These are phyloP conservation scores for Capronia epimyces DNA, from an alignment of 2,329 filamentous ascomycete species.

Conservation along the genomic window DNA sequence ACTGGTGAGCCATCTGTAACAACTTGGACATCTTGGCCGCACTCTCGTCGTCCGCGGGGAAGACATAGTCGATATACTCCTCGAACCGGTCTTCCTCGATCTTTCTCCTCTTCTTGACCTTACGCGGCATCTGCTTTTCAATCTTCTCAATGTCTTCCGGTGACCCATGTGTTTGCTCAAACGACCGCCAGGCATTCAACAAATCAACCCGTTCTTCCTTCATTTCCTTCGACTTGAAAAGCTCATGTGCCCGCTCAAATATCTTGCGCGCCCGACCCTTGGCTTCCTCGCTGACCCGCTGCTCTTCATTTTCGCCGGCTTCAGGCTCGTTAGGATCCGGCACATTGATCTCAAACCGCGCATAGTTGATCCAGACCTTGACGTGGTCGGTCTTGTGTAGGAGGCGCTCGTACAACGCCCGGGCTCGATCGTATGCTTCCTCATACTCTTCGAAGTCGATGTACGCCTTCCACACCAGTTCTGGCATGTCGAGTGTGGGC, in stretches of 20 bases:
- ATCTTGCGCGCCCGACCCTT: constrained; percentile 75
- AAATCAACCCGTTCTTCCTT: constrained; percentile 90
- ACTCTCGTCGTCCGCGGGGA: constrained; percentile 89
- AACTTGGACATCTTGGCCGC: constrained; percentile 77
- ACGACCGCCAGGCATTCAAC: constrained; percentile 85
- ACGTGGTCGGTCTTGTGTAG: constrained; percentile 95
- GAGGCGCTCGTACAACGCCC: constrained; percentile 80
- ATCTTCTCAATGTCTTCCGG: constrained; percentile 72
- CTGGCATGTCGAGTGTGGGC: constrained; percentile 86
- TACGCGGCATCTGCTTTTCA: constrained; percentile 87
- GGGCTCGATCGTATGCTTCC: constrained; percentile 77
- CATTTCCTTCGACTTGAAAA: constrained; percentile 82
- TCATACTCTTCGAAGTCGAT: constrained; percentile 98
- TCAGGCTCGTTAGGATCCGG: constrained; percentile 66
- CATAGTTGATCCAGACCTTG: constrained; percentile 98
- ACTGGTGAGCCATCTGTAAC: constrained; percentile 77
- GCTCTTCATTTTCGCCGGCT: constrained; percentile 53
- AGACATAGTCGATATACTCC: constrained; percentile 95
- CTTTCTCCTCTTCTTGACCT: constrained; percentile 80
- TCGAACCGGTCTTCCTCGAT: constrained; percentile 90
- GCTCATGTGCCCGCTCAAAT: constrained; percentile 78
- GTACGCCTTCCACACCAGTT: constrained; percentile 94
- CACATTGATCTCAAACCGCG: constrained; percentile 95
- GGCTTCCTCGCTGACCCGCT: constrained; percentile 69
- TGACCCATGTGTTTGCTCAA: constrained; percentile 79